Evolutionary conservation across 176 grass and related monocot genomes (phyloP), one percentile per base, ranked within the genome.

Genomic region (Poa pratensis): DNA sequence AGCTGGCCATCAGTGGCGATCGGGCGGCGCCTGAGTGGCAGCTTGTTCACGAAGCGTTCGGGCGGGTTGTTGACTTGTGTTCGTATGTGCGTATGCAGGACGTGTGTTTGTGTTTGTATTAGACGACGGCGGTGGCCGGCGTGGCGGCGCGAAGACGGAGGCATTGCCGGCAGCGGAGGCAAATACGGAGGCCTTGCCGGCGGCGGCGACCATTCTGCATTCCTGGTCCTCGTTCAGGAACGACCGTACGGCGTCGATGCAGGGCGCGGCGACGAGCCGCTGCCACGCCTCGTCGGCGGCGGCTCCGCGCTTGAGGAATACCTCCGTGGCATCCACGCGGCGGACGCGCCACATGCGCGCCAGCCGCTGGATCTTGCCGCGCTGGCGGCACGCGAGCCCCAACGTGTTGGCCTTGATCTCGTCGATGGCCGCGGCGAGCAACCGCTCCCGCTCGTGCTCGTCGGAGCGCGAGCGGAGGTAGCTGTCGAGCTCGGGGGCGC

Each of bases 371-470:
- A 99, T 99, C 92, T 99, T 99, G 15, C 58, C 50, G 28, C 91
- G 87, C 80, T 99, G 97, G 50, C 88, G 84, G 84, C 52, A 73
- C 26, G 94, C 84, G 26, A 99, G 94, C 13, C 74, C 80, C 76
- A 82, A 88, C 7, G 97, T 99, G 80, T 99, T 99, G 5, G 7
- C 85, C 80, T 99, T 99, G 75, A 99, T 94, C 51, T 96, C 90
- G 24, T 88, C 75, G 35, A 99, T 65, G 69, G 97, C 92, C 19
- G 82, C 83, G 24, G 63, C 63, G 40, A 96, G 72, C 70, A 96
- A 78, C 35, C 50, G 68, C 17, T n/a, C 80, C 18, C 76, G 85
- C 22, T 86, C 84, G 9, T 85, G 70, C 5, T 90, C 88, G 45
- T 48, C 86, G 46, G 46, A 49, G 46, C 46, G 46, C 6, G 92